phyloP scores from a whole-genome alignment of 805 yeast species.

The Kodamaea jinghongensis region DNA sequence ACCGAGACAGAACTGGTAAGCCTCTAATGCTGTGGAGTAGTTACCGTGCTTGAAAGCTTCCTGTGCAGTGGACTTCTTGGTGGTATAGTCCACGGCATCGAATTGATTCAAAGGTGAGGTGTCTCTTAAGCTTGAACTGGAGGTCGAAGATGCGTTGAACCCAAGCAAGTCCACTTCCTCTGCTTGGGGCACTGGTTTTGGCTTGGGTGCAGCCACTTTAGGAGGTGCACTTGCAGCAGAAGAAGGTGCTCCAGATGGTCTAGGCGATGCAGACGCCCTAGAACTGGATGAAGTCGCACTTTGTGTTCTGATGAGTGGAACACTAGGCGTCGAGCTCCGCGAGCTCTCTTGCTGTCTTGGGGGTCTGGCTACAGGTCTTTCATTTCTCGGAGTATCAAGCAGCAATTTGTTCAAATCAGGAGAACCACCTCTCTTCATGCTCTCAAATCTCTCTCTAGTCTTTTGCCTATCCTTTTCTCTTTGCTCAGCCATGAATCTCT shows the following conservation, averaged over 20 bases:
- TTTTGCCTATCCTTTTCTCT: slow-evolving; percentile 36
- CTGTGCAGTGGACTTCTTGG: slow-evolving; percentile 55
- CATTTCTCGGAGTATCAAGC: not conserved
- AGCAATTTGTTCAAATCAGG: not conserved
- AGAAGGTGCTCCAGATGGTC: too few species aligned
- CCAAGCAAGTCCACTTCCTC: slow-evolving; percentile 30
- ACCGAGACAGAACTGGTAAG: slow-evolving; percentile 50
- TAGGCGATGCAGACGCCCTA: too few species aligned
- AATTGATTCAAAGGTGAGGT: slow-evolving; percentile 34
- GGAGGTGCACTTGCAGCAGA: too few species aligned
- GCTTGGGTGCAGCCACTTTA: slow-evolving; percentile 6
- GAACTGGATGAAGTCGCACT: not conserved
- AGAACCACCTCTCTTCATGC: slow-evolving; percentile 10
- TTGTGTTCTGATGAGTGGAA: too few species aligned
- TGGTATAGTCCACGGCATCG: slow-evolving; percentile 43
- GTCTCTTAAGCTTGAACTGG: slow-evolving; percentile 8
- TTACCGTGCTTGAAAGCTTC: slow-evolving; percentile 78
- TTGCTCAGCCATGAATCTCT: slow-evolving; percentile 36
- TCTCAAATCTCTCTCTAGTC: slow-evolving; percentile 23
- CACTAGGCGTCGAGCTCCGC: too few species aligned
- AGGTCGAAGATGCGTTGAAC: slow-evolving; percentile 12
- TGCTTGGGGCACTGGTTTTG: slow-evolving; percentile 14
- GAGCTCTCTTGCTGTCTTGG: not conserved
- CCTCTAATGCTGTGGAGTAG: slow-evolving; percentile 60
- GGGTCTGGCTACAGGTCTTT: not conserved